These are phyloP conservation scores for Penicillium paradoxum DNA, from an alignment of 495 filamentous ascomycete species.

Conservation along the genomic window DNA sequence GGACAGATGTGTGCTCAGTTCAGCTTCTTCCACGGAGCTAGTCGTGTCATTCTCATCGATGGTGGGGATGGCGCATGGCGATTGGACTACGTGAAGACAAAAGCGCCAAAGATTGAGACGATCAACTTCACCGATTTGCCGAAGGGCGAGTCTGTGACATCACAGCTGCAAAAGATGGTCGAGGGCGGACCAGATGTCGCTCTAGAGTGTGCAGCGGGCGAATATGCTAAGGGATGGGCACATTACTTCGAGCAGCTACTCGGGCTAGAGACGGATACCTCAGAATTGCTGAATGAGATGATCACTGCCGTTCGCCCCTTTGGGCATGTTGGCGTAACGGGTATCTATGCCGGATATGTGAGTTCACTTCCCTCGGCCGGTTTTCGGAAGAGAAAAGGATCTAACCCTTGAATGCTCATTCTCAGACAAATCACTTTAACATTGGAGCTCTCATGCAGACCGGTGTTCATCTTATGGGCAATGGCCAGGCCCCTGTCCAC, in stretches of 20 bases:
- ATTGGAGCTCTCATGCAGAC: slow-evolving; percentile 84
- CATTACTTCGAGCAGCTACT: slow-evolving; percentile 71
- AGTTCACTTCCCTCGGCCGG: slow-evolving; percentile 22
- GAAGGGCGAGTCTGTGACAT: slow-evolving; percentile 56
- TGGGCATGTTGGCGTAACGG: slow-evolving; percentile 72
- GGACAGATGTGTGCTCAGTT: slow-evolving; percentile 78
- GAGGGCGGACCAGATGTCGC: slow-evolving; percentile 68
- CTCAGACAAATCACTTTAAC: slow-evolving; percentile 75
- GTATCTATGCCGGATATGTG: slow-evolving; percentile 78
- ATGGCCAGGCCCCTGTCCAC: slow-evolving; percentile 81
- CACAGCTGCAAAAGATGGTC: slow-evolving; percentile 67
- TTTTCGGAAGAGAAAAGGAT: background rate
- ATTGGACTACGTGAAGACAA: slow-evolving; percentile 59
- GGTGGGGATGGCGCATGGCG: slow-evolving; percentile 58
- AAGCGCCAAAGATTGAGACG: slow-evolving; percentile 57
- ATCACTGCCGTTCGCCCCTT: slow-evolving; percentile 70
- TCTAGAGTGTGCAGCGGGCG: slow-evolving; percentile 78
- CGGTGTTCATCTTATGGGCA: slow-evolving; percentile 75
- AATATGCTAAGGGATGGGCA: slow-evolving; percentile 79
- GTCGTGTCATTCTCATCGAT: slow-evolving; percentile 77
- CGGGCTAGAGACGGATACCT: slow-evolving; percentile 79
- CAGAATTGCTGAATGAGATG: slow-evolving; percentile 86
- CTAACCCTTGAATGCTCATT: background rate
- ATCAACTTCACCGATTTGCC: slow-evolving; percentile 53
- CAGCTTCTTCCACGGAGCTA: slow-evolving; percentile 65